Conservation (phyloP, 2,329 filamentous ascomycete species). For the Aspergillus unguis region DNA sequence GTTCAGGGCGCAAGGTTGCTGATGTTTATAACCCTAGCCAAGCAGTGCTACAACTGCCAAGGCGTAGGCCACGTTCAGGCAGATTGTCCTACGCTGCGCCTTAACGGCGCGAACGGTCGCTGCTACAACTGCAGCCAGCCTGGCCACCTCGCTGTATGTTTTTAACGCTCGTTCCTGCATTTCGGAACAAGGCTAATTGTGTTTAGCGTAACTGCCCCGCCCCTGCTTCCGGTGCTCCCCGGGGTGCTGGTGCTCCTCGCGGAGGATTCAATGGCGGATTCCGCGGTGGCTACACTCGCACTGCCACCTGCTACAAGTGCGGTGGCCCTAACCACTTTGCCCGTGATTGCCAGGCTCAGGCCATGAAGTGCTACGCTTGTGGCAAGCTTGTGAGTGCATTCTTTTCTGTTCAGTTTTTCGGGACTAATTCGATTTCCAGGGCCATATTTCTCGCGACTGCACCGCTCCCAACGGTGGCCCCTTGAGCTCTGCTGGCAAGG, state of each 20-base stretch:
- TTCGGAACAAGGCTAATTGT: slow-evolving; percentile 4
- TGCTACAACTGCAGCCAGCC: slow-evolving; percentile 97
- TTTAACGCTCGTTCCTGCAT: slow-evolving; percentile 2
- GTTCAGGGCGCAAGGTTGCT: slow-evolving; percentile 12
- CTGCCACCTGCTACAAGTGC: slow-evolving; percentile 67
- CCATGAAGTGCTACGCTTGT: slow-evolving; percentile 98
- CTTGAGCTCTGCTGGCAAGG: slow-evolving; percentile 94
- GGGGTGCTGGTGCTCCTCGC: slow-evolving; percentile 64
- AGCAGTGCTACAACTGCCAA: slow-evolving; percentile 99
- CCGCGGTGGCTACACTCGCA: slow-evolving; percentile 63
- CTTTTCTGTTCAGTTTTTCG: neutral
- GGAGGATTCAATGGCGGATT: slow-evolving; percentile 60
- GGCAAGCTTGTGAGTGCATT: slow-evolving; percentile 65
- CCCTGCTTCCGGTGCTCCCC: slow-evolving; percentile 62
- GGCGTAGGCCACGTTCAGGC: slow-evolving; percentile 97
- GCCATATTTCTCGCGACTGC: slow-evolving; percentile 92
- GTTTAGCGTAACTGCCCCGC: slow-evolving; percentile 77
- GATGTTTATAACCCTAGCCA: slow-evolving; percentile 54
- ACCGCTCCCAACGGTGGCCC: slow-evolving; percentile 94
- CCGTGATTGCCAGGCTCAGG: slow-evolving; percentile 95
- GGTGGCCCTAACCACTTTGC: slow-evolving; percentile 95
- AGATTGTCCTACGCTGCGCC: slow-evolving; percentile 92
- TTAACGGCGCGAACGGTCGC: slow-evolving; percentile 79
- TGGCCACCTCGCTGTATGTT: slow-evolving; percentile 81
- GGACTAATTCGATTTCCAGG: slow-evolving; percentile 36